A percentile compares a stretch with the other conserved stretches of the same genome.
These are phyloP conservation scores for Epichloe festucae DNA, from an alignment of 2,329 filamentous ascomycete species.

Conservation along the genomic window DNA sequence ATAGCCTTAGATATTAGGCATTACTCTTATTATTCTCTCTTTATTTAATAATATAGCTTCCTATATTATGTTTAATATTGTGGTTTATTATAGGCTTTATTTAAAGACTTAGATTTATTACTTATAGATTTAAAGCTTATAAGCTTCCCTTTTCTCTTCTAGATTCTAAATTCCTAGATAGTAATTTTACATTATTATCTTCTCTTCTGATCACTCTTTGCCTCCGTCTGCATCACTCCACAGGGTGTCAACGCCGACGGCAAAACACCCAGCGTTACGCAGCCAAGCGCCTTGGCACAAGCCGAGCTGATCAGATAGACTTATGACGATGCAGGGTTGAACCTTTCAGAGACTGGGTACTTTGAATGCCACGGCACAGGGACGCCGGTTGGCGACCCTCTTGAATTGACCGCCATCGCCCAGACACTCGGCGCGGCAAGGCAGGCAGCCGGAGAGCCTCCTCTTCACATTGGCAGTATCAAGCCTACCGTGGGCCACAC, in stretches of 20 bases:
- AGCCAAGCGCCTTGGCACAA: conserved; percentile 7
- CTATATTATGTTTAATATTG: too few relatives aligned
- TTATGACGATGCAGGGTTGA: conserved; percentile 8
- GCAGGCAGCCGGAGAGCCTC: conserved; percentile 16
- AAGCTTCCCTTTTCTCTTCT: too few relatives aligned
- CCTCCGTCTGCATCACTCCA: too few relatives aligned
- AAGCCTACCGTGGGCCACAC: conserved; percentile 16
- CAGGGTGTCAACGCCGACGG: background rate
- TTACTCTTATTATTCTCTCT: too few relatives aligned
- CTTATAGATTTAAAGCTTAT: too few relatives aligned
- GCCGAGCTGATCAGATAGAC: background rate
- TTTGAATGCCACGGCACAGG: conserved; percentile 32
- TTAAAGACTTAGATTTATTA: too few relatives aligned
- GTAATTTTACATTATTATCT: too few relatives aligned
- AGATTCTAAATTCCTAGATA: too few relatives aligned
- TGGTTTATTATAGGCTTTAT: too few relatives aligned
- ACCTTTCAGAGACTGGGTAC: conserved; percentile 14
- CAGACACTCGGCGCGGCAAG: conserved; percentile 18
- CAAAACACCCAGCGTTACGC: background rate
- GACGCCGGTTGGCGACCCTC: conserved; percentile 16
- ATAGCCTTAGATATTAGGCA: too few relatives aligned
- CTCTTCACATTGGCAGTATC: conserved; percentile 13
- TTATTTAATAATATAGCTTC: too few relatives aligned
- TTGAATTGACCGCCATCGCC: conserved; percentile 19
- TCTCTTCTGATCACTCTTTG: too few relatives aligned